These are phyloP conservation scores for Tulasnella sp. DNA, from an alignment of 768 basidiomycete species.

Conservation along the genomic window DNA sequence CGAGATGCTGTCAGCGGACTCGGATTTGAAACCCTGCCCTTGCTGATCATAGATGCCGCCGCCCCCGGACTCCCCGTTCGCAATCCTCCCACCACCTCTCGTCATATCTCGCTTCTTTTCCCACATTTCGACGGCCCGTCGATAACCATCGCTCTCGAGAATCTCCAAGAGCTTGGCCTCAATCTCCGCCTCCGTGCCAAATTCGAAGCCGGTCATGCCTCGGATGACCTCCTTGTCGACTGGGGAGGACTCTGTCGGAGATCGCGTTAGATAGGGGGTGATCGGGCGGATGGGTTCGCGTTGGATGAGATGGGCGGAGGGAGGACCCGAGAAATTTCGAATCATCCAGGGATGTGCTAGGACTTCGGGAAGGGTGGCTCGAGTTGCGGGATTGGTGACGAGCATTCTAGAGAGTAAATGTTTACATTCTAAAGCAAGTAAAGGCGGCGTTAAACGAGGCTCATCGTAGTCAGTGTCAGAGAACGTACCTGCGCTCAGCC, in stretches of 20 bases:
- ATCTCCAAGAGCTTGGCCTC: constrained; percentile 59
- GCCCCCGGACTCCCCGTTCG: constrained; percentile 15
- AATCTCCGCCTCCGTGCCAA: constrained; percentile 81
- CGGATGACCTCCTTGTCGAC: constrained; percentile 76
- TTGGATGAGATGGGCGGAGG: constrained; percentile 74
- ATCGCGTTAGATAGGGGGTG: not conserved
- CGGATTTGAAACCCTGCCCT: not conserved
- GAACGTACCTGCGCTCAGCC: constrained; percentile 77
- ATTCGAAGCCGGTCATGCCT: constrained; percentile 95
- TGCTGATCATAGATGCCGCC: not conserved
- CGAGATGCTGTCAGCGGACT: constrained; percentile 14
- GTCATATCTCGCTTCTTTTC: constrained; percentile 38
- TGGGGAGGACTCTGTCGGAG: constrained; percentile 43
- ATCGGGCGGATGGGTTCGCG: constrained; percentile 68
- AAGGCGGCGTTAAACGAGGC: not conserved
- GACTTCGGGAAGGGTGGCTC: constrained; percentile 77
- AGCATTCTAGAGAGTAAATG: constrained; percentile 89
- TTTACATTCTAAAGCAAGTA: constrained; percentile 67
- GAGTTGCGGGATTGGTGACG: constrained; percentile 78
- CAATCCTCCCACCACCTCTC: constrained; percentile 16
- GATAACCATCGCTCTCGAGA: constrained; percentile 68
- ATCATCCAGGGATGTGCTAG: constrained; percentile 86
- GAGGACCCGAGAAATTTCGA: constrained; percentile 70
- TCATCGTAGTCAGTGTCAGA: not conserved
- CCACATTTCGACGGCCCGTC: constrained; percentile 62